Percentiles rank a stretch among this genome's conserved stretches.
These are phyloP conservation scores for Penicillium samsonianum DNA, from an alignment of 495 filamentous ascomycete genomes.

Conservation along the genomic window DNA sequence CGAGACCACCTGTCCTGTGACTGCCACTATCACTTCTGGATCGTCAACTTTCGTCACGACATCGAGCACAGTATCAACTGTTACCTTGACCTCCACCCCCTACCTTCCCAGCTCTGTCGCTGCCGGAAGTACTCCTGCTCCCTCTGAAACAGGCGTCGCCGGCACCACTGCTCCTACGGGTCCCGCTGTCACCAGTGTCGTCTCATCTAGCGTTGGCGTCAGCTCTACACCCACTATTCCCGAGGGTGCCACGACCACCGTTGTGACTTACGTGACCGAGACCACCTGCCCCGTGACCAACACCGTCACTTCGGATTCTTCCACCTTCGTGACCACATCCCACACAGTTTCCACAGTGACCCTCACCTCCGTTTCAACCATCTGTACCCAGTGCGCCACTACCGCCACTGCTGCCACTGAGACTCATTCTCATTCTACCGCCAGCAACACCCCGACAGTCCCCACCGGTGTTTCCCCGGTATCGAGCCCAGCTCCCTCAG, in stretches of 20 bases:
- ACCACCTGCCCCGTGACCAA: conserved; percentile 30
- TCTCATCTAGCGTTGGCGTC: conserved; percentile 18
- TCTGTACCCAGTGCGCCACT: conserved; percentile 36
- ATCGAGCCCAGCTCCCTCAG: conserved; percentile 30
- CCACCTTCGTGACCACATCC: conserved; percentile 36
- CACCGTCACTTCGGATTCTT: conserved; percentile 20
- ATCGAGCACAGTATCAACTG: conserved; percentile 42
- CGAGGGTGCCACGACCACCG: conserved; percentile 28
- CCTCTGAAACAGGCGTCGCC: conserved; percentile 10
- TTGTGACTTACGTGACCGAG: conserved; percentile 37
- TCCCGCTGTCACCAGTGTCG: conserved; percentile 23
- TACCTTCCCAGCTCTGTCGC: conserved; percentile 12
- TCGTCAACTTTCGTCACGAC: conserved; percentile 35
- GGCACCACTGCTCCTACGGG: conserved; percentile 10
- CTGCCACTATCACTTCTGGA: conserved; percentile 39
- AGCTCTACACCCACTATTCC: conserved; percentile 13
- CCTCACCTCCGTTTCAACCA: conserved; percentile 40
- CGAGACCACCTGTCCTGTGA: conserved; percentile 48
- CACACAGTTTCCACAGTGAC: conserved; percentile 41
- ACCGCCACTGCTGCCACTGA: background rate
- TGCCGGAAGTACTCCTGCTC: conserved; percentile 10
- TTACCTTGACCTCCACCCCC: conserved; percentile 31
- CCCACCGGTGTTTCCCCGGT: conserved; percentile 20
- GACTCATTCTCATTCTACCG: background rate
- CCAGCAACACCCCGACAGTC: conserved; percentile 13